These are phyloP conservation scores for Pelargonium fulgidum DNA, from an alignment of 441 rosid genomes.

Conservation along the genomic window DNA sequence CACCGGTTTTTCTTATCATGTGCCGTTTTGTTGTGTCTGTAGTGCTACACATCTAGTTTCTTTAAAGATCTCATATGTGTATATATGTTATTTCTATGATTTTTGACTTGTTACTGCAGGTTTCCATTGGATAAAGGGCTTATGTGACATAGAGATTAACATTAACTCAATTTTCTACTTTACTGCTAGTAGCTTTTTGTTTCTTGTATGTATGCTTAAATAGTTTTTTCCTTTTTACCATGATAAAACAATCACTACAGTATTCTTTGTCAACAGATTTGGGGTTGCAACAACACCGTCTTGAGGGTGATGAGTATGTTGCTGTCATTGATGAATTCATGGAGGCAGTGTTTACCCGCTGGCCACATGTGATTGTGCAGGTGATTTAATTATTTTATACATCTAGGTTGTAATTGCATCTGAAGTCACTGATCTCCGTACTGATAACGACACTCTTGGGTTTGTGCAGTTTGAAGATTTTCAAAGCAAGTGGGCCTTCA, in stretches of 20 bases:
- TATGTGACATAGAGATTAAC: background rate
- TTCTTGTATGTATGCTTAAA: background rate
- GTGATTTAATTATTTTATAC: conserved; percentile 27
- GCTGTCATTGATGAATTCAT: conserved; percentile 87
- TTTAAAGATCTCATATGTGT: background rate
- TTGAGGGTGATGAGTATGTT: conserved; percentile 73
- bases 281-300: conserved; percentile 90
- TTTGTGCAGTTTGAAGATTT: conserved; percentile 91
- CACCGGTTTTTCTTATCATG: background rate
- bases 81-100: background rate
- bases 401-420: background rate
- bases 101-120: background rate
- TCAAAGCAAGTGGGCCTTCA: conserved; percentile 99
- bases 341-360: conserved; percentile 98
- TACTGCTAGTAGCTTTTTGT: background rate
- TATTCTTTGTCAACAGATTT: conserved; percentile 50
- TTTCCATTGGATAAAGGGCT: background rate
- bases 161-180: background rate
- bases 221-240: background rate
- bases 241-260: conserved; percentile 9
- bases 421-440: background rate
- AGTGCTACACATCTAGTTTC: background rate
- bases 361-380: conserved; percentile 99
- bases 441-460: conserved; percentile 16
- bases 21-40: background rate